Evolutionary conservation across 108 stramenopile genomes (phyloP).

Genomic region (Aurantiochytrium sp.): DNA sequence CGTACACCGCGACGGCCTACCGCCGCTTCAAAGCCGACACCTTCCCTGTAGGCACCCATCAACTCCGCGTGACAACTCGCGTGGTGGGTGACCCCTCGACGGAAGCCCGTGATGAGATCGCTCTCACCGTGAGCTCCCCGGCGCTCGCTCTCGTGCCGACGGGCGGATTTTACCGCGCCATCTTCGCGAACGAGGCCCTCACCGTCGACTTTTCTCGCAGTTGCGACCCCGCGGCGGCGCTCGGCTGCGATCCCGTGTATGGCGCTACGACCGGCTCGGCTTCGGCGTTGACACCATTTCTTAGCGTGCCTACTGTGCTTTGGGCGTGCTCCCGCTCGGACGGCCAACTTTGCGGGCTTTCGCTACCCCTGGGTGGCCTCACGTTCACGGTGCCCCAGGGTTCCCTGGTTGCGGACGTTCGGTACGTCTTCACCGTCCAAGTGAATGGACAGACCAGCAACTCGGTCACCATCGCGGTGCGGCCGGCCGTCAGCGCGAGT

Average conservation of each 20-base stretch:
- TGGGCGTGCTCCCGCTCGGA: not conserved
- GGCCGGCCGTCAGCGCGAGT: not conserved
- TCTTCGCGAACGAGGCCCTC: not conserved
- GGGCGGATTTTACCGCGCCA: not conserved
- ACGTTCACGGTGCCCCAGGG: not conserved
- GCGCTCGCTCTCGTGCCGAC: not conserved
- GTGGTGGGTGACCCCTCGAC: not conserved
- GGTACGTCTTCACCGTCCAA: not conserved
- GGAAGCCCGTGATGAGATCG: not conserved
- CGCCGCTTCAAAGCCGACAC: not conserved
- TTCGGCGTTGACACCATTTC: not conserved
- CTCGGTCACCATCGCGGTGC: not conserved
- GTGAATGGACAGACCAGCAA: not conserved
- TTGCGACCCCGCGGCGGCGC: not conserved
- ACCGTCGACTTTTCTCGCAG: not conserved
- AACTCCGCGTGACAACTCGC: not conserved
- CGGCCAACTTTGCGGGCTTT: not conserved
- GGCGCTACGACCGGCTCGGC: not conserved
- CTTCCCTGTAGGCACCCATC: not conserved
- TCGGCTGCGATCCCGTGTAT: not conserved
- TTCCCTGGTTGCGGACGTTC: not conserved
- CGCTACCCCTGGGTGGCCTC: not conserved
- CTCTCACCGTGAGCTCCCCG: not conserved
- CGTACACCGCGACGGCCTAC: not conserved
- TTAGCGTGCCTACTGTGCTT: not conserved